Evolutionary conservation across 2,329 filamentous ascomycete genomes (phyloP).

Genomic region (Fusarium palustre): DNA sequence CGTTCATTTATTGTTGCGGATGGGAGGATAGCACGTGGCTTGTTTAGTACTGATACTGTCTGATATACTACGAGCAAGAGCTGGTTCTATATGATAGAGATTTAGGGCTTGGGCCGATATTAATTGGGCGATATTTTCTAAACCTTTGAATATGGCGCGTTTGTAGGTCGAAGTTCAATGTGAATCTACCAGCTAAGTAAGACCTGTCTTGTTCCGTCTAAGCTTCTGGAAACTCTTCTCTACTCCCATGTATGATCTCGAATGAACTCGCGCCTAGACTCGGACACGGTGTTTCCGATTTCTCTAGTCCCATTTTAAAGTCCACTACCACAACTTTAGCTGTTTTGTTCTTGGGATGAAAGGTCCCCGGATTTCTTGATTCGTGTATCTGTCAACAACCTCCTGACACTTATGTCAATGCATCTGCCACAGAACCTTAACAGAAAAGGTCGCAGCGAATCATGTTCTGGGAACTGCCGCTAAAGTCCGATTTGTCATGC

Average conservation of each 20-base stretch:
- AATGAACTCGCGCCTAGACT: background rate
- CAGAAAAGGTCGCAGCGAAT: background rate
- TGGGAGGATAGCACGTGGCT: background rate
- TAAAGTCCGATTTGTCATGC: background rate
- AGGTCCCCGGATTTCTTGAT: background rate
- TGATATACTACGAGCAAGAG: background rate
- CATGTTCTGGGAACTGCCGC: background rate
- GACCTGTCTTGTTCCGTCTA: background rate
- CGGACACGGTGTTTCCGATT: background rate
- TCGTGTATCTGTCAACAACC: background rate
- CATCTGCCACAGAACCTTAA: constrained; percentile 10
- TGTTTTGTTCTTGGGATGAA: background rate
- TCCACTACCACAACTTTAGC: background rate
- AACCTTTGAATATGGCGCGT: background rate
- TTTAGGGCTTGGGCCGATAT: background rate
- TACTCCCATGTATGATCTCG: background rate
- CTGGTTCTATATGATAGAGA: background rate
- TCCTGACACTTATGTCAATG: background rate
- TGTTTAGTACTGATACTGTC: constrained; percentile 1
- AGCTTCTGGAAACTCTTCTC: no score
- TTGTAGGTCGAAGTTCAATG: background rate
- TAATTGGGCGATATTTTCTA: constrained; percentile 3
- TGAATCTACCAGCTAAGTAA: constrained; percentile 1
- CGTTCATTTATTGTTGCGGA: background rate
- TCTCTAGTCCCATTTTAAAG: background rate